Base-by-base conservation (phyloP, 306 rosid species). In the Pyrus bretschneideri region DNA sequence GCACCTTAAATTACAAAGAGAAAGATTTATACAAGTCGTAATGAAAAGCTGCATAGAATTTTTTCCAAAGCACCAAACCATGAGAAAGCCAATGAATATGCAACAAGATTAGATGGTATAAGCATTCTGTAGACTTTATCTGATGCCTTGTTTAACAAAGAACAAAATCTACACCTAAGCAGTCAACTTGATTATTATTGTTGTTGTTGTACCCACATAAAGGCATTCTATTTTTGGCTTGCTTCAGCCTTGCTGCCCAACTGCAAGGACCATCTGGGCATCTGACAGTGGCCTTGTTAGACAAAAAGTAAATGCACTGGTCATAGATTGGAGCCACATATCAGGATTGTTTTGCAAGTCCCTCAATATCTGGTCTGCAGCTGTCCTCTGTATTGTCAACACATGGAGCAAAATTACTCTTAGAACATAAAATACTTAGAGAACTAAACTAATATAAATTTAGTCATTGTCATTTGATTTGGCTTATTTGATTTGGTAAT, bases 271-370 rank as follows among this genome's bases (percentile, higher is more conserved):
- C 1, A 1, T 31, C 49, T 0, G 75, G 64, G 45, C 25, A 51
- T 70, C 62, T 49, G 18, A 70, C 21, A 6, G 21, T 42, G 22
- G 42, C n/a, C 54, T 35, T 3, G 38, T 23, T 33, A 57, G 30
- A 57, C 57, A 9, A 73, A 15, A 3, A 4, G 25, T 23, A 23
- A 22, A 14, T 9, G 8, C 17, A 54, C 3, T 19, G 4, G 9
- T 13, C 22, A 73, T 59, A 52, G 65, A 23, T 19, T 96, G 99
- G 30, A 96, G 93, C 99, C 99, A 96, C 96, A 91, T 96, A 33
- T 96, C 97, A 0, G 92, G 90, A 87, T 96, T 96, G 31, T 88
- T 91, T 86, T 96, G 99, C 82, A 96, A 83, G 76, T 96, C 98
- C 25, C 98, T 91, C 85, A 96, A 76, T 76, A 92, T 88, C 66